Conservation (phyloP, 2,329 filamentous ascomycete genomes). For the Stemphylium beticola region DNA sequence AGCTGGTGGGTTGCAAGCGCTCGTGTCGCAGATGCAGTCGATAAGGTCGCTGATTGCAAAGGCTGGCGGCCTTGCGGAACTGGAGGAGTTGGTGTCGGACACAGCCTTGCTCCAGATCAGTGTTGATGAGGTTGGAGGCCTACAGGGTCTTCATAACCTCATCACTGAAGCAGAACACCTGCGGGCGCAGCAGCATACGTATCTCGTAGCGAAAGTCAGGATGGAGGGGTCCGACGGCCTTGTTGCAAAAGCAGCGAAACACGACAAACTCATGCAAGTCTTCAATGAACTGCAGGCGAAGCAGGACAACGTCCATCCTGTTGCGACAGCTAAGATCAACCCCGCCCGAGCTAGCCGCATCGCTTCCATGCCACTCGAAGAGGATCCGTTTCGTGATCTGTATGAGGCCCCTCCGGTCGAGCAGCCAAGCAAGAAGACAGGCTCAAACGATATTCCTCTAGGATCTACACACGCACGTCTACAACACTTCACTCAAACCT, state of each 20-base stretch:
- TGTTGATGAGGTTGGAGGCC: constrained; percentile 14
- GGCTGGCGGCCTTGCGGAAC: constrained; percentile 16
- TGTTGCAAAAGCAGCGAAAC: constrained; percentile 17
- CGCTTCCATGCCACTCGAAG: constrained; percentile 7
- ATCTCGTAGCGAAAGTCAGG: constrained; percentile 1
- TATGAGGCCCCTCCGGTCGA: constrained; percentile 15
- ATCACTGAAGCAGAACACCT: constrained; percentile 11
- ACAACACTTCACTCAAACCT: neutral
- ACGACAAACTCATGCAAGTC: constrained; percentile 16
- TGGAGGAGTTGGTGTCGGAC: constrained; percentile 17
- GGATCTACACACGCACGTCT: constrained; percentile 3
- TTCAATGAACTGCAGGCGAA: constrained; percentile 6
- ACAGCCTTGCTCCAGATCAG: constrained; percentile 12
- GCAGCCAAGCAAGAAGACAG: constrained; percentile 14
- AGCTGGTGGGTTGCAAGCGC: constrained; percentile 20
- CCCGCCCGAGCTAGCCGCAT: constrained; percentile 23
- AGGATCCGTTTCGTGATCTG: constrained; percentile 22
- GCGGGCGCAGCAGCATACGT: constrained; percentile 7
- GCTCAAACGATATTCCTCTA: constrained; percentile 25
- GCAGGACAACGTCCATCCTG: neutral
- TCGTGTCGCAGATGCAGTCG: constrained; percentile 10
- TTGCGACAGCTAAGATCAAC: constrained; percentile 12
- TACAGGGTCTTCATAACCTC: constrained; percentile 13
- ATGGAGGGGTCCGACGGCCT: constrained; percentile 2
- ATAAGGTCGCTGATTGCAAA: constrained; percentile 15